phyloP scores from a whole-genome alignment of 192 early-diverging fungal species.

The Backusella westeae region DNA sequence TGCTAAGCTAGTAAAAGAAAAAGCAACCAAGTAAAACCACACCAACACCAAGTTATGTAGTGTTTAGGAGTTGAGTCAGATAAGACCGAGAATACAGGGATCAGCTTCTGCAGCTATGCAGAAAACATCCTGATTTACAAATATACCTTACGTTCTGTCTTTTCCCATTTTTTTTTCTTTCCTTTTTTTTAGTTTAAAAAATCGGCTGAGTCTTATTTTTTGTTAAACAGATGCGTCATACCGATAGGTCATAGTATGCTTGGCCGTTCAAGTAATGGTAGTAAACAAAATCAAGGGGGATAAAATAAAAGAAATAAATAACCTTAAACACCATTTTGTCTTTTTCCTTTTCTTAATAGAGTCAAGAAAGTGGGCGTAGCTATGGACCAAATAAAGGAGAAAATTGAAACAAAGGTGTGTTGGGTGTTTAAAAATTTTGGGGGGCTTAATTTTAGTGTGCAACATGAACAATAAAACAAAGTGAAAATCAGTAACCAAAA shows the following conservation, averaged over 20 bases:
- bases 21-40: no score
- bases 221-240: background rate
- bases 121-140: background rate
- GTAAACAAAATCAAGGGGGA: background rate
- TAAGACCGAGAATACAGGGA: slow-evolving; percentile 1
- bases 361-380: background rate
- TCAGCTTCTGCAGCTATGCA: background rate
- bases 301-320: background rate
- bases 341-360: background rate
- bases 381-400: background rate
- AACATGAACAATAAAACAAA: background rate
- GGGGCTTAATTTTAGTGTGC: background rate
- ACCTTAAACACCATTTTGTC: background rate
- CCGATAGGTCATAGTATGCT: background rate
- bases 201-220: background rate
- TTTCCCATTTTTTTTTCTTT: background rate
- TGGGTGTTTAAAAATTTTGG: background rate
- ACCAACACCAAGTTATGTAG: no score
- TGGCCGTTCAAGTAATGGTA: background rate
- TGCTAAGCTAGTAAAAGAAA: no score
- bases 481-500: slow-evolving; percentile 3
- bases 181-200: background rate
- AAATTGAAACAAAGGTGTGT: background rate
- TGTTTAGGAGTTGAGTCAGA: background rate
- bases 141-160: background rate